Evolutionary conservation across 2,329 filamentous ascomycete genomes (phyloP).

Genomic region (Xylaria multiplex): DNA sequence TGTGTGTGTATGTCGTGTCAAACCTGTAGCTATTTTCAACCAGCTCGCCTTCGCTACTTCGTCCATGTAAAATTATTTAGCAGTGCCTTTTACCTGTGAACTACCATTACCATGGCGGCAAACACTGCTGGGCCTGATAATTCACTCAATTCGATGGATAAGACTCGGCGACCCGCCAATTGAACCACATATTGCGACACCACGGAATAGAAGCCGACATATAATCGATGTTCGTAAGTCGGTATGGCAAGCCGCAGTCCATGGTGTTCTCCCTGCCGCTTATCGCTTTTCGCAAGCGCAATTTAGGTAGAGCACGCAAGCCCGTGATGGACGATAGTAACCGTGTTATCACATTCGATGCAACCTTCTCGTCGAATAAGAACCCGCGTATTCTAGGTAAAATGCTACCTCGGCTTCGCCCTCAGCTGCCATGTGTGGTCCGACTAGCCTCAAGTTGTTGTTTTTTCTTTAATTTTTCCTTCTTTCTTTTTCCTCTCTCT

Average conservation of each 20-base stretch:
- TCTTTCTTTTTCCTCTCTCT: neutral
- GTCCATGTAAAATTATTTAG: constrained; percentile 10
- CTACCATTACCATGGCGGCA: constrained; percentile 19
- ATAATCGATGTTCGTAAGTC: constrained; percentile 11
- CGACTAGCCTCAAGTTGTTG: constrained; percentile 1
- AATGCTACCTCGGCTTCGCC: constrained; percentile 32
- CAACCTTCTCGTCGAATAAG: constrained; percentile 30
- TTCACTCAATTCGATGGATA: constrained; percentile 11
- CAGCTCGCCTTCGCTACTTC: constrained; percentile 17
- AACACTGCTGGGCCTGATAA: constrained; percentile 17
- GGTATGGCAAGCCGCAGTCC: constrained; percentile 16
- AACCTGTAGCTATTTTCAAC: constrained; percentile 31
- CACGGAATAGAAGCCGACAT: constrained; percentile 25
- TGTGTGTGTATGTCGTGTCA: constrained; percentile 35
- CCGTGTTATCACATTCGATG: constrained; percentile 28
- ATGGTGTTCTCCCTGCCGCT: constrained; percentile 18
- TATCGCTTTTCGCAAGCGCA: constrained; percentile 22
- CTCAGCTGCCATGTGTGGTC: constrained; percentile 22
- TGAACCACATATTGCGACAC: constrained; percentile 21
- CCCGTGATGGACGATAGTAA: constrained; percentile 13
- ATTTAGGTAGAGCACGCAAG: constrained; percentile 17
- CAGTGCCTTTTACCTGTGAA: constrained; percentile 8
- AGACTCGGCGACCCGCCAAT: constrained; percentile 31
- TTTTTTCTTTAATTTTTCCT: neutral
- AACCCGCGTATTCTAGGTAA: constrained; percentile 16